Percentiles rank a stretch among this genome's conserved stretches.
These are phyloP conservation scores for Pseudotulostoma volvatum DNA, from an alignment of 495 filamentous ascomycete genomes.

Conservation along the genomic window DNA sequence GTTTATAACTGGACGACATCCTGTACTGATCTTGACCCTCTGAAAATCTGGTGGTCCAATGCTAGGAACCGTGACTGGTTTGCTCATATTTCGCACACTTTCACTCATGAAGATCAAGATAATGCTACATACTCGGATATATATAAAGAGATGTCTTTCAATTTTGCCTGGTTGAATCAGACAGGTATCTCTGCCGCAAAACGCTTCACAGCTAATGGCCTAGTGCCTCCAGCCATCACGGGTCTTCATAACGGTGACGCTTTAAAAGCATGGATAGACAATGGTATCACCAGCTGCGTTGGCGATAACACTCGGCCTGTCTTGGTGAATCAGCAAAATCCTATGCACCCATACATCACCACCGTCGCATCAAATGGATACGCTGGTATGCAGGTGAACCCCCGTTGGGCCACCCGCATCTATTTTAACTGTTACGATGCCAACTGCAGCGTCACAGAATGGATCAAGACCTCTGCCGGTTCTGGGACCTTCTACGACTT, in stretches of 20 bases:
- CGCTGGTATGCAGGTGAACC: slow-evolving; percentile 40
- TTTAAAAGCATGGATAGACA: slow-evolving; percentile 39
- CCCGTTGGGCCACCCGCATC: slow-evolving; percentile 45
- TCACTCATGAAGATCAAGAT: slow-evolving; percentile 42
- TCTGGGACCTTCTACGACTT: slow-evolving; percentile 32
- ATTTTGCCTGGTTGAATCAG: slow-evolving; percentile 40
- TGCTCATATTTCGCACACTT: slow-evolving; percentile 44
- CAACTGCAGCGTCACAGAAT: slow-evolving; percentile 39
- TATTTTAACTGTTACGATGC: slow-evolving; percentile 48
- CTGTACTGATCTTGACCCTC: slow-evolving; percentile 32
- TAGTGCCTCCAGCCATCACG: slow-evolving; percentile 49
- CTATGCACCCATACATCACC: slow-evolving; percentile 40
- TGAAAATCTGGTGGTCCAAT: slow-evolving; percentile 35
- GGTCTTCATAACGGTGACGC: slow-evolving; percentile 50
- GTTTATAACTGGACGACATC: slow-evolving; percentile 30
- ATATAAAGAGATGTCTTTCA: slow-evolving; percentile 40
- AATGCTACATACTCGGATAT: slow-evolving; percentile 45
- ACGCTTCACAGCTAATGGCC: slow-evolving; percentile 33
- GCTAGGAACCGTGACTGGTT: slow-evolving; percentile 33
- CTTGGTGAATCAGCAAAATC: slow-evolving; percentile 30
- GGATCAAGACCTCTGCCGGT: slow-evolving; percentile 42
- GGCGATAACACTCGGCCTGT: slow-evolving; percentile 44
- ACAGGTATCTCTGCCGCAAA: slow-evolving; percentile 26
- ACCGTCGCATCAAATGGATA: slow-evolving; percentile 35
- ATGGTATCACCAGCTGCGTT: slow-evolving; percentile 42